A percentile compares a stretch with the other conserved stretches of the same genome.
Evolutionary conservation across 2,329 filamentous ascomycete species (phyloP).

Genomic region (Claviceps sorghi): DNA sequence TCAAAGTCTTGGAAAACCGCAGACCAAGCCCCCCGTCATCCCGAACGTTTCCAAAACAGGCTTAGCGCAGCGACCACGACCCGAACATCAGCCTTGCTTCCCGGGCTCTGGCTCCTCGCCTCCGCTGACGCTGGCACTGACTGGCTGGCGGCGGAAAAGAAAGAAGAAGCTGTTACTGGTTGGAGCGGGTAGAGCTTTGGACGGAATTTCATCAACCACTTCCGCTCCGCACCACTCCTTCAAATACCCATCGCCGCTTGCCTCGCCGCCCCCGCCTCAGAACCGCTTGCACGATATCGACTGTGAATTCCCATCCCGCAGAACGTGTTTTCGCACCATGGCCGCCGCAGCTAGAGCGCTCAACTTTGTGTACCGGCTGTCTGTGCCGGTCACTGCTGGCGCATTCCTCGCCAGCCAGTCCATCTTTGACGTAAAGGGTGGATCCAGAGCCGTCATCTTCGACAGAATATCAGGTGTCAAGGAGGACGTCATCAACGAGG

Average conservation of each 20-base stretch:
- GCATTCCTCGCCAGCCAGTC: constrained; percentile 58
- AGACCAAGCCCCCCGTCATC: constrained; percentile 10
- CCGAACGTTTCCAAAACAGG: constrained; percentile 21
- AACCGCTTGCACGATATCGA: not conserved
- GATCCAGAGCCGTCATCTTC: constrained; percentile 92
- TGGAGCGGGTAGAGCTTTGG: not conserved
- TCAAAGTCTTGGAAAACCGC: constrained; percentile 13
- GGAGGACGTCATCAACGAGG: constrained; percentile 84
- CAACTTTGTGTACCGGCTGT: constrained; percentile 48
- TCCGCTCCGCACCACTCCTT: not conserved
- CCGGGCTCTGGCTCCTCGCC: not conserved
- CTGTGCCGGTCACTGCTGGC: constrained; percentile 59
- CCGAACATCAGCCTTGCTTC: constrained; percentile 11
- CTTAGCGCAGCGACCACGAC: constrained; percentile 14
- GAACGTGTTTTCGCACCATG: constrained; percentile 18
- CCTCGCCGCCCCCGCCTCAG: not conserved
- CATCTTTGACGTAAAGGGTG: constrained; percentile 94
- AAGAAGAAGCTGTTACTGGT: too few species aligned
- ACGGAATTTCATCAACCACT: not conserved
- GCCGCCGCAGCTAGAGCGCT: constrained; percentile 43
- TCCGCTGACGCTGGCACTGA: not conserved
- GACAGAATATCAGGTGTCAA: constrained; percentile 86
- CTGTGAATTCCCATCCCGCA: not conserved
- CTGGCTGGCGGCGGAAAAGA: not conserved
- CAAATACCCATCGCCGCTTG: not conserved